Conservation (phyloP, 2,329 filamentous ascomycete genomes). For the Aspergillus phoenicis region DNA sequence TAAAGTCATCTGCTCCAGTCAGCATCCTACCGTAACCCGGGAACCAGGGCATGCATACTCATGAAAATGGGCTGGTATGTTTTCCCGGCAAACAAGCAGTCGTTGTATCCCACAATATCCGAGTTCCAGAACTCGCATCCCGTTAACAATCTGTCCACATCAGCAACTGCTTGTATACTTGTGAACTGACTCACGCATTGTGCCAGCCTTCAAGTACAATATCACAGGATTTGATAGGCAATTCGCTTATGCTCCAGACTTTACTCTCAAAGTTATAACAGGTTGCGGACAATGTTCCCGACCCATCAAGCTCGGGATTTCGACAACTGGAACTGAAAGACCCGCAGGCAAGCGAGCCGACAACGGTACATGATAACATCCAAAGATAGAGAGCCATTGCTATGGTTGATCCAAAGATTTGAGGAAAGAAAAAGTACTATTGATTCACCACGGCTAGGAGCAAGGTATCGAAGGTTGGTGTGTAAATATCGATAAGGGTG, state of each 20-base stretch:
- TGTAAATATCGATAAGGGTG: accelerated
- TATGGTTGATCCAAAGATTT: neutral
- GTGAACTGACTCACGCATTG: neutral
- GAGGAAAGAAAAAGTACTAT: neutral
- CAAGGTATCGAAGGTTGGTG: neutral
- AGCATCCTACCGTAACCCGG: neutral
- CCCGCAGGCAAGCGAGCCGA: neutral
- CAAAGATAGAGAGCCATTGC: neutral
- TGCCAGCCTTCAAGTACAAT: neutral
- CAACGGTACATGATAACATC: neutral
- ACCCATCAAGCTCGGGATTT: neutral
- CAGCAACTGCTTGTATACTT: neutral
- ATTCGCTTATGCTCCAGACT: neutral
- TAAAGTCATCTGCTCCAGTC: neutral
- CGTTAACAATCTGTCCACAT: neutral
- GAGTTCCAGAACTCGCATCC: neutral
- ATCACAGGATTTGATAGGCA: neutral
- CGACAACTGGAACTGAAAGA: neutral
- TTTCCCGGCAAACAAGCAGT: neutral
- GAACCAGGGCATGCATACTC: neutral
- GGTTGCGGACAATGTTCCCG: neutral
- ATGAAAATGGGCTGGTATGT: neutral
- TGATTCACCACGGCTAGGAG: neutral
- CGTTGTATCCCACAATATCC: neutral
- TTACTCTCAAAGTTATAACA: neutral